Evolutionary conservation across 2,329 filamentous ascomycete genomes (phyloP), one percentile per base, ranked within the genome.

Genomic region (Bertia moriformis): DNA sequence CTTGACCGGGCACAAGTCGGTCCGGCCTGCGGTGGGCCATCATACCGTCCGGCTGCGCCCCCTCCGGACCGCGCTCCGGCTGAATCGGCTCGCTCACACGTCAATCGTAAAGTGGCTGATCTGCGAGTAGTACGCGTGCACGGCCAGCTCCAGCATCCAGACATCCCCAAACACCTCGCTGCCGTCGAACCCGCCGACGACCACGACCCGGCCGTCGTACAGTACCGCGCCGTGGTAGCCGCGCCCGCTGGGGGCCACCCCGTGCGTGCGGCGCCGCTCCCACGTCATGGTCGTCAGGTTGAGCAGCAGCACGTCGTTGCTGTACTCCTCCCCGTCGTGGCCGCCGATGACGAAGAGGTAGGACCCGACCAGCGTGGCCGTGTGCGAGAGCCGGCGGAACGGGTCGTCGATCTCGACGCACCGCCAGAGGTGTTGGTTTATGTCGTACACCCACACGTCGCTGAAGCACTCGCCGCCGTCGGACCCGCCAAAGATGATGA

Each of bases 281-380:
- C 78, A 83, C n/a, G 73, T 69, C 78, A 83, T 82, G 30, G 75
- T 82, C 22, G 82, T 77, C 4, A 83, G 63, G 51, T 83, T 83
- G 20, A 83, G 63, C 38, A 82, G 60, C 41, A 83, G 60, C 37
- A 83, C 71, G 47, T 83, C 76, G 56, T 78, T 78, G 41, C 68
- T 73, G 58, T 83, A 83, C 52, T 81, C 76, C 49, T 68, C 70
- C 37, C 78, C 78, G 53, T 83, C 78, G 56, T 83, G 78, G 18
- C 78, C 78, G 36, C 78, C 78, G 12, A 83, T 66, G 14, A 83
- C 73, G 46, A 83, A 83, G 1, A 83, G 64, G 49, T 81, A 83
- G 3, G 73, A 78, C 14, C 78, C 78, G 13, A 83, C 75, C 32
- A 82, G 71, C 14, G 77, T 82, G 32, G 77, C 71, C 18, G 78